Conservation (phyloP, 768 basidiomycete genomes). For the Russula brevipes region DNA sequence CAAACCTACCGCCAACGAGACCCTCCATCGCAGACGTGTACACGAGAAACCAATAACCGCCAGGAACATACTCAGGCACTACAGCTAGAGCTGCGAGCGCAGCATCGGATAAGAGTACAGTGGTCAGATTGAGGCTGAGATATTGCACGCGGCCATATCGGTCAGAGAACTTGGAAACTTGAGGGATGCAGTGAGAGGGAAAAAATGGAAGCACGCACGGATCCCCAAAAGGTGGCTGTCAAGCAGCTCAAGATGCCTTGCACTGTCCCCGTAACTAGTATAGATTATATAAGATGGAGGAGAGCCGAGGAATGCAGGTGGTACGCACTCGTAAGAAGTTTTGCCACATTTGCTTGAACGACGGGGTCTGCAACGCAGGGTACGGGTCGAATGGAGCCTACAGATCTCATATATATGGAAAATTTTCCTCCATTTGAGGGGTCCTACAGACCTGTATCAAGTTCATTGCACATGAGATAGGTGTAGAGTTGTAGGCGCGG, state of each 20-base stretch:
- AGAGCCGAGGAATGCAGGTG: background rate
- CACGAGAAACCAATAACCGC: constrained; percentile 77
- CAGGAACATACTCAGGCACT: constrained; percentile 58
- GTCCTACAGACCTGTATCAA: constrained; percentile 1
- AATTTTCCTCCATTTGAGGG: background rate
- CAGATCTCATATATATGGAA: background rate
- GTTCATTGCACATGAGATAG: constrained; percentile 59
- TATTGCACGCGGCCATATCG: constrained; percentile 64
- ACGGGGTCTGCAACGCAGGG: constrained; percentile 63
- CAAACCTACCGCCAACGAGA: constrained; percentile 56
- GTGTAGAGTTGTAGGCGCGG: constrained; percentile 73
- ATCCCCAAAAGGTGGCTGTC: constrained; percentile 84
- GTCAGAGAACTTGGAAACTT: constrained; percentile 59
- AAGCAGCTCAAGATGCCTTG: constrained; percentile 72
- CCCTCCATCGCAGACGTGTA: constrained; percentile 65
- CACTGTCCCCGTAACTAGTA: constrained; percentile 52
- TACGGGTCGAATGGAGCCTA: constrained; percentile 20
- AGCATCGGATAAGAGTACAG: constrained; percentile 57
- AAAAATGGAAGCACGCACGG: constrained; percentile 42
- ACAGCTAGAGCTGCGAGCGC: constrained; percentile 61
- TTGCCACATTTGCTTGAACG: constrained; percentile 68
- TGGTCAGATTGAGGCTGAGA: constrained; percentile 55
- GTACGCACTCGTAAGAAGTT: constrained; percentile 53
- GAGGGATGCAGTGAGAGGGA: background rate
- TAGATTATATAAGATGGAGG: background rate